phyloP scores from a whole-genome alignment of 2,329 filamentous ascomycete genomes.

The Stachybotrys chlorohalonatus region DNA sequence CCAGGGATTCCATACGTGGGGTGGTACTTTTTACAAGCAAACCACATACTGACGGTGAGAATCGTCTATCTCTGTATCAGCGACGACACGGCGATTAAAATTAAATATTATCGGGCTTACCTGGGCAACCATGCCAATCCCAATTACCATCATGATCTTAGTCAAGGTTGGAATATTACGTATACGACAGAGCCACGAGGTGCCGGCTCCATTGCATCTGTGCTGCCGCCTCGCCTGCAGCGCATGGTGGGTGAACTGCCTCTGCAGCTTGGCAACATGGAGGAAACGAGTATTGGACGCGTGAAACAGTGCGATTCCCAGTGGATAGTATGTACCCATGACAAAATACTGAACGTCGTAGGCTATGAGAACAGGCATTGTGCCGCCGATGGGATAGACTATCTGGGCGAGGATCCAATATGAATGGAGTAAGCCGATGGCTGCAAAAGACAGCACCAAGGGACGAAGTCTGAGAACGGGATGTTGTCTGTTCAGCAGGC shows the following conservation, averaged over 20 bases:
- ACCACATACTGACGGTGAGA: slow-evolving; percentile 47
- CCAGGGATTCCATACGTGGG: slow-evolving; percentile 48
- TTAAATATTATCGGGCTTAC: slow-evolving; percentile 21
- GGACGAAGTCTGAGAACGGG: slow-evolving; percentile 29
- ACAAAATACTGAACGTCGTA: slow-evolving; percentile 43
- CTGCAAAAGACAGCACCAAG: slow-evolving; percentile 27
- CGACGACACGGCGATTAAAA: neutral
- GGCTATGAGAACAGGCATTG: slow-evolving; percentile 35
- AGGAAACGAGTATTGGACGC: slow-evolving; percentile 53
- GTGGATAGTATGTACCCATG: slow-evolving; percentile 55
- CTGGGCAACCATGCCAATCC: slow-evolving; percentile 44
- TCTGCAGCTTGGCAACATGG: slow-evolving; percentile 45
- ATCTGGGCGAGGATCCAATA: slow-evolving; percentile 31
- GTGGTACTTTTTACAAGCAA: slow-evolving; percentile 56
- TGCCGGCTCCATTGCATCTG: slow-evolving; percentile 1
- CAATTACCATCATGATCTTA: slow-evolving; percentile 38
- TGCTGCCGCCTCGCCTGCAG: neutral
- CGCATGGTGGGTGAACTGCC: slow-evolving; percentile 12
- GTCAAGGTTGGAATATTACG: slow-evolving; percentile 29
- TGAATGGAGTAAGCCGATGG: slow-evolving; percentile 28
- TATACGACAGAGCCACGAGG: slow-evolving; percentile 13
- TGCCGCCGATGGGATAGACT: slow-evolving; percentile 23
- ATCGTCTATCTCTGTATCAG: slow-evolving; percentile 33
- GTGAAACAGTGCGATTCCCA: slow-evolving; percentile 57
- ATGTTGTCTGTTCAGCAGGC: slow-evolving; percentile 23